Evolutionary conservation across 2,329 filamentous ascomycete species (phyloP).

Genomic region (Pestalotiopsis sp.): DNA sequence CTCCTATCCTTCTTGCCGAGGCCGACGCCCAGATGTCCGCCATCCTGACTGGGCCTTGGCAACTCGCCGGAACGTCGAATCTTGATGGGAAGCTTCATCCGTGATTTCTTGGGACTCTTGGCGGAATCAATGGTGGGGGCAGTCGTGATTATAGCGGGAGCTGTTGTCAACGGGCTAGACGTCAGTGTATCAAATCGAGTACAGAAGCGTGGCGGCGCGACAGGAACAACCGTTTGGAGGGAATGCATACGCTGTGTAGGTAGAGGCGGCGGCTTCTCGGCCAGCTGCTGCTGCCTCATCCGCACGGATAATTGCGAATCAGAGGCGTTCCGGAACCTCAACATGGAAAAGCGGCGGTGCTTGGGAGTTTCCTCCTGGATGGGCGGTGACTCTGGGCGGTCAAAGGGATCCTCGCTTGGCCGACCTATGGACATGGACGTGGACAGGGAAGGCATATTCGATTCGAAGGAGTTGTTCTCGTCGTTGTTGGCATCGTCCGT

Average conservation of each 20-base stretch:
- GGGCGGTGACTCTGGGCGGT: slow-evolving; percentile 50
- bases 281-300: slow-evolving; percentile 68
- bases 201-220: not conserved
- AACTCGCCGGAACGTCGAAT: slow-evolving; percentile 56
- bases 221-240: not conserved
- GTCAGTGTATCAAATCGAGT: not conserved
- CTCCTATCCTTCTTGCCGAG: slow-evolving; percentile 42
- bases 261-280: slow-evolving; percentile 57
- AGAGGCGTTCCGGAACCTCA: slow-evolving; percentile 89
- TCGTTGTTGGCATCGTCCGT: slow-evolving; percentile 17
- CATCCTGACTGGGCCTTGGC: slow-evolving; percentile 37
- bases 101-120: slow-evolving; percentile 56
- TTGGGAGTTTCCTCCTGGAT: slow-evolving; percentile 58
- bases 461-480: slow-evolving; percentile 24
- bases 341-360: slow-evolving; percentile 67
- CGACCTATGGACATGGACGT: slow-evolving; percentile 22
- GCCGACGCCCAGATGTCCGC: slow-evolving; percentile 22
- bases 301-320: slow-evolving; percentile 83
- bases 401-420: slow-evolving; percentile 29
- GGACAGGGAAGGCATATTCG: slow-evolving; percentile 13
- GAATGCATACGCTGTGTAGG: slow-evolving; percentile 55
- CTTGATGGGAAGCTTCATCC: slow-evolving; percentile 55
- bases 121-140: slow-evolving; percentile 74
- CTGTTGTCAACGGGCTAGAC: slow-evolving; percentile 34
- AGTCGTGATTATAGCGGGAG: slow-evolving; percentile 84